phyloP scores from a whole-genome alignment of 202 grass and related monocot species.

The Zizania palustris region DNA sequence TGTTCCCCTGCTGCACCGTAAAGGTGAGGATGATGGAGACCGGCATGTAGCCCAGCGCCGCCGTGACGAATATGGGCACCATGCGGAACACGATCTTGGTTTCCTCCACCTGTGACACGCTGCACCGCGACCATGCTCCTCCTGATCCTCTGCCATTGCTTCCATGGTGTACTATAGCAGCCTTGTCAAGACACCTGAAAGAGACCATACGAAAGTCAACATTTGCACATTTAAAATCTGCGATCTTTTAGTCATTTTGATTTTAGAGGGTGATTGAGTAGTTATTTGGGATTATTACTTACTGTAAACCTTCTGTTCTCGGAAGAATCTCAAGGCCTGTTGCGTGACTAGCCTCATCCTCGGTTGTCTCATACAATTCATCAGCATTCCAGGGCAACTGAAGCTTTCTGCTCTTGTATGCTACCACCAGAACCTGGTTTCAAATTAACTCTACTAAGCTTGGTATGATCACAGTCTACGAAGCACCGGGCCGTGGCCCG shows the following conservation, averaged over 20 bases:
- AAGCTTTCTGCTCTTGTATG: constrained; percentile 57
- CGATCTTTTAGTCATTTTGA: background rate
- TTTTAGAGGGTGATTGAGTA: background rate
- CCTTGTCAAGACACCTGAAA: constrained; percentile 57
- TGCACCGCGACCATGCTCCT: constrained; percentile 53
- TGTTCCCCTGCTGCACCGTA: constrained; percentile 62
- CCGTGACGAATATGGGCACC: constrained; percentile 61
- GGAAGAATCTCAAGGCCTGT: constrained; percentile 36
- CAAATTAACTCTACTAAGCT: no score
- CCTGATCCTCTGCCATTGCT: background rate
- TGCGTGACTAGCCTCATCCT: background rate
- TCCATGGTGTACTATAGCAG: constrained; percentile 31
- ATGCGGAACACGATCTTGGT: constrained; percentile 65
- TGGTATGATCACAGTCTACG: no score
- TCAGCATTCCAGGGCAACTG: constrained; percentile 38
- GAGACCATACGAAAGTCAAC: background rate
- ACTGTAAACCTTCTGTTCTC: constrained; percentile 46
- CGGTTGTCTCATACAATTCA: constrained; percentile 29
- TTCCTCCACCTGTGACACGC: constrained; percentile 59
- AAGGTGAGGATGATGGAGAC: constrained; percentile 43
- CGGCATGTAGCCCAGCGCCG: constrained; percentile 50
- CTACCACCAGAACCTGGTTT: constrained; percentile 50
- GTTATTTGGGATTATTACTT: constrained; percentile 7
- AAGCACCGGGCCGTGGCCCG: no score
- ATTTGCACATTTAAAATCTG: background rate